Evolutionary conservation across 129 eudicot species (phyloP).

Genomic region (Pulicaria dysenterica): DNA sequence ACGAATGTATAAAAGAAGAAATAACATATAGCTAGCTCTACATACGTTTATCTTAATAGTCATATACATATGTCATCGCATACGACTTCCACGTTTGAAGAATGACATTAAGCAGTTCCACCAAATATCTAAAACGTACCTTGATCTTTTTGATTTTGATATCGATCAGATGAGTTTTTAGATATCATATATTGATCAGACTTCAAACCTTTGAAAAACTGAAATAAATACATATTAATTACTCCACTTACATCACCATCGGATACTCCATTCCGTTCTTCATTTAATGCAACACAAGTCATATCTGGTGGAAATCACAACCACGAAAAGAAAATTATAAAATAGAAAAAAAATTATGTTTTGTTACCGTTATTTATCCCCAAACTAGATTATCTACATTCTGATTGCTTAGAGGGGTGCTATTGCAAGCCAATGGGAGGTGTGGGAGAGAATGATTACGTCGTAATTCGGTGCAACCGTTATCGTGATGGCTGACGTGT

Average conservation of each 20-base stretch:
- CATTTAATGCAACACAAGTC: constrained; percentile 21
- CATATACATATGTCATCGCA: neutral
- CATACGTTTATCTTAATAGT: too few species aligned
- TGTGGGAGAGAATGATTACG: too few species aligned
- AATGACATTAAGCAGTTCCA: neutral
- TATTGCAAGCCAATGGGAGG: too few species aligned
- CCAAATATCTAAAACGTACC: neutral
- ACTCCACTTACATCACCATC: constrained; percentile 14
- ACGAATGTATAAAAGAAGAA: too few species aligned
- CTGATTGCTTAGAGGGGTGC: too few species aligned
- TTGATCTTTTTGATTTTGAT: neutral
- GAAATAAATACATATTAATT: neutral
- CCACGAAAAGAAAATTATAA: neutral
- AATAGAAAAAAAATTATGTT: too few species aligned
- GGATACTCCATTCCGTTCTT: neutral
- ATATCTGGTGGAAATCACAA: constrained; percentile 20
- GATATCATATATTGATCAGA: neutral
- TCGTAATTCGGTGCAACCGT: too few species aligned
- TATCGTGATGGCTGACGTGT: too few species aligned
- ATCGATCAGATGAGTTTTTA: neutral
- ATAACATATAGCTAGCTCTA: too few species aligned
- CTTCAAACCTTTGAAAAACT: neutral
- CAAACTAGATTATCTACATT: too few species aligned
- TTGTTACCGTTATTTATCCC: too few species aligned
- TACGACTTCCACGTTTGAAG: neutral